Conservation (phyloP, 1,284 basidiomycete genomes). For the Coniferiporia sulphurascens region DNA sequence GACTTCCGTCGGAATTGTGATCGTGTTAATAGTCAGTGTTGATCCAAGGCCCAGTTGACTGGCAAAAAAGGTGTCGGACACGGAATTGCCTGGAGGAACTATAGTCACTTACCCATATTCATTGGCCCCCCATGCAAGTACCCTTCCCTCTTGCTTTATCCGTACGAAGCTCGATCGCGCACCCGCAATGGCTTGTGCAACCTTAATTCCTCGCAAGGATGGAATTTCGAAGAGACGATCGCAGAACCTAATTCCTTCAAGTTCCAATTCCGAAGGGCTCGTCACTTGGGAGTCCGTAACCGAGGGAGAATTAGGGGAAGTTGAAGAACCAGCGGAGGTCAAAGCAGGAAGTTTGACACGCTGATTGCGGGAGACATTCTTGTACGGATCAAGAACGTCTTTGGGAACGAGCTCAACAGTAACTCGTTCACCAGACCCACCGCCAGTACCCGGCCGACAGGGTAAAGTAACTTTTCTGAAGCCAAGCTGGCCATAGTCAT, state of each 20-base stretch:
- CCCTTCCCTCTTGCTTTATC: constrained; percentile 59
- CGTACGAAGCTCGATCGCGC: constrained; percentile 70
- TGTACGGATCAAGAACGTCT: constrained; percentile 47
- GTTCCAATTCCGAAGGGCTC: constrained; percentile 33
- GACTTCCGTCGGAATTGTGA: constrained; percentile 85
- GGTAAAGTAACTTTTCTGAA: constrained; percentile 58
- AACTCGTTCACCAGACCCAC: constrained; percentile 29
- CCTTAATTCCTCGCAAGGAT: constrained; percentile 57
- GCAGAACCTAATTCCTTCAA: constrained; percentile 63
- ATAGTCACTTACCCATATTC: constrained; percentile 58
- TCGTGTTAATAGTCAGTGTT: constrained; percentile 61
- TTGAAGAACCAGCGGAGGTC: constrained; percentile 15
- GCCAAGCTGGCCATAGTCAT: constrained; percentile 84
- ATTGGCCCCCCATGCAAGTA: constrained; percentile 90
- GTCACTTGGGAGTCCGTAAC: constrained; percentile 8
- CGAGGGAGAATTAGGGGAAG: constrained; percentile 21
- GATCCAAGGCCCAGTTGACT: constrained; percentile 83
- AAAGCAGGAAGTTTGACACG: constrained; percentile 27
- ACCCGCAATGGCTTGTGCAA: constrained; percentile 73
- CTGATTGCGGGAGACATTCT: constrained; percentile 36
- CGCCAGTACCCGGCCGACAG: constrained; percentile 26
- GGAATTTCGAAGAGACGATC: constrained; percentile 79
- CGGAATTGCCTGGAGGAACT: background rate
- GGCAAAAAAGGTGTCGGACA: background rate
- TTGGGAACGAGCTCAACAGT: constrained; percentile 60